Conservation (phyloP, 352 stramenopile species). For the Pythium pectinolyticum region DNA sequence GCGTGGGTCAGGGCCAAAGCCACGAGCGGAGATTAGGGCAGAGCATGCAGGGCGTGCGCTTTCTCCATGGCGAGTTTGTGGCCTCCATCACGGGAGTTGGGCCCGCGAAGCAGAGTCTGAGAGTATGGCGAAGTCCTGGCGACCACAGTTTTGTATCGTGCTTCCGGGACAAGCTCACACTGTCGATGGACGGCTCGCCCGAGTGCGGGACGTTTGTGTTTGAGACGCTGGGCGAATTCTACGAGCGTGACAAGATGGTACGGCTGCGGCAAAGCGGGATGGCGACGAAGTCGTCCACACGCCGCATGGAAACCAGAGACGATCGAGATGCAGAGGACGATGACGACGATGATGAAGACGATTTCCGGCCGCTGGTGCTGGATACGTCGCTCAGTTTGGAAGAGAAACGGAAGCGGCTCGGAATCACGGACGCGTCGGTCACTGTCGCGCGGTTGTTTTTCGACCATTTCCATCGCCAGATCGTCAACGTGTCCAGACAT, state of each 20-base stretch:
- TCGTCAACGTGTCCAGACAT: neutral
- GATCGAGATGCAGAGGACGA: slow-evolving; percentile 1
- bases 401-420: slow-evolving; percentile 25
- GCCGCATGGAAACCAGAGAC: neutral
- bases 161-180: slow-evolving; percentile 25
- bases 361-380: slow-evolving; percentile 3
- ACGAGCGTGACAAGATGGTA: slow-evolving; percentile 20
- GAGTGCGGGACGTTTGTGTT: slow-evolving; percentile 31
- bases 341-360: slow-evolving; percentile 15
- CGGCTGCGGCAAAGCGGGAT: neutral
- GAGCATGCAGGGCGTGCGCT: slow-evolving; percentile 18
- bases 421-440: slow-evolving; percentile 17
- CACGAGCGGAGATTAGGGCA: slow-evolving; percentile 1
- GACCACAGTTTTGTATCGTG: slow-evolving; percentile 19
- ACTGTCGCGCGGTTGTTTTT: slow-evolving; percentile 21
- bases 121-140: slow-evolving; percentile 20
- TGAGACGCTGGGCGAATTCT: slow-evolving; percentile 28
- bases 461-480: slow-evolving; percentile 23
- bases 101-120: neutral
- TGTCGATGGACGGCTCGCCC: slow-evolving; percentile 29
- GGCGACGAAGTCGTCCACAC: neutral
- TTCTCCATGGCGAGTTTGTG: slow-evolving; percentile 29
- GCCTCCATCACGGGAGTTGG: slow-evolving; percentile 7
- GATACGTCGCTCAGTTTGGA: slow-evolving; percentile 15
- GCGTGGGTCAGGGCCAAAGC: neutral